Percentiles rank a stretch among this genome's conserved stretches.
phyloP scores from a whole-genome alignment of 257 asterid species.

The Solanum pimpinellifolium region DNA sequence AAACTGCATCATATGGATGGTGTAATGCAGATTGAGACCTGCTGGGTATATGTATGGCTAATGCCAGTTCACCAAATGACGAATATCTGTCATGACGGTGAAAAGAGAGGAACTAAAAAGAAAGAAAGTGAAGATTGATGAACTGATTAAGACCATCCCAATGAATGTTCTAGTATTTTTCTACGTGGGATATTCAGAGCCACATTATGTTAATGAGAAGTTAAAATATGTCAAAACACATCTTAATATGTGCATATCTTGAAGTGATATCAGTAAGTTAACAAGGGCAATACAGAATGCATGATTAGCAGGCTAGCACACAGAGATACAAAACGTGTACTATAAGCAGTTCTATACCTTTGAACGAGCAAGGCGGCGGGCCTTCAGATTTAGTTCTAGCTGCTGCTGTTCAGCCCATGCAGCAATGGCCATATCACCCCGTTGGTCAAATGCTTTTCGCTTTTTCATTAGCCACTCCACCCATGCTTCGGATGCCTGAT shows the following conservation, averaged over 20 bases:
- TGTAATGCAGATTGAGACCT: neutral
- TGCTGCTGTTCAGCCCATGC: slow-evolving; percentile 99
- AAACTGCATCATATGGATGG: neutral
- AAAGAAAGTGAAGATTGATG: neutral
- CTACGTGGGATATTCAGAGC: neutral
- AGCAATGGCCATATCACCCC: slow-evolving; percentile 95
- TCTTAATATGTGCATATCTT: neutral
- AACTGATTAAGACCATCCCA: neutral
- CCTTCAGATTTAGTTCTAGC: slow-evolving; percentile 77
- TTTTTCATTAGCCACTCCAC: slow-evolving; percentile 90
- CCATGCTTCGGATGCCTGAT: slow-evolving; percentile 97
- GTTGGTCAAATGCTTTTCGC: slow-evolving; percentile 90
- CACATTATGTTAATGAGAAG: neutral
- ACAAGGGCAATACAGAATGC: neutral
- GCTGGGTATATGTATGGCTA: neutral
- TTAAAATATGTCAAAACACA: neutral
- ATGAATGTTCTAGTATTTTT: neutral
- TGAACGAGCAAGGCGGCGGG: slow-evolving; percentile 86
- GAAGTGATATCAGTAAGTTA: neutral
- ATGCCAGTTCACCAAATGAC: neutral
- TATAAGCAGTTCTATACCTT: slow-evolving; percentile 36
- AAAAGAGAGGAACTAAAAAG: neutral
- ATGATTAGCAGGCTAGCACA: too few species aligned
- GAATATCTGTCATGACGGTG: neutral
- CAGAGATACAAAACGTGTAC: neutral